phyloP scores from a whole-genome alignment of 192 early-diverging fungal species.

The Coemansia sp. region DNA sequence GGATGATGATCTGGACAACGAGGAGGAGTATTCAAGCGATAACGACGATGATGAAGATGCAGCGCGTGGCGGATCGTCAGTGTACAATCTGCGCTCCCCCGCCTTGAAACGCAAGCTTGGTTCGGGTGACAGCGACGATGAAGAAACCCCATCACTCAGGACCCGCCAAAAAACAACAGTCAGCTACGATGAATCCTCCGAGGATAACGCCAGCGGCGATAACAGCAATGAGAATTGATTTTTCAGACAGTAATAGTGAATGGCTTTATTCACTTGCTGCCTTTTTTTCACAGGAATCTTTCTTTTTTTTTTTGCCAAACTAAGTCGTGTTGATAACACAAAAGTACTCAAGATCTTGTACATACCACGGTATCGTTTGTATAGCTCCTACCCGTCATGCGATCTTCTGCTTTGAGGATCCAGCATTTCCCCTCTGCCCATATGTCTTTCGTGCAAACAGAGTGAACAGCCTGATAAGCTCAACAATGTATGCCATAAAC shows the following conservation, averaged over 20 bases:
- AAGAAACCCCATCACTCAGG: constrained; percentile 29
- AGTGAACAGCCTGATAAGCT: constrained; percentile 79
- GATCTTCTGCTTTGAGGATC: constrained; percentile 12
- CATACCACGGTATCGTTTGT: no score
- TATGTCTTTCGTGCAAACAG: constrained; percentile 81
- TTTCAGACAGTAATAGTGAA: no score
- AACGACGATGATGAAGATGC: constrained; percentile 21
- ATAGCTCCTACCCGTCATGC: not conserved
- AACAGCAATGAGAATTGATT: constrained; percentile 5
- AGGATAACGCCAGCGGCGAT: constrained; percentile 1
- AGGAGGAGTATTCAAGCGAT: constrained; percentile 24
- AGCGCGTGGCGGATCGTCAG: constrained; percentile 36
- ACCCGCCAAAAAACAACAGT: constrained; percentile 31
- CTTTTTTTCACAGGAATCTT: not conserved
- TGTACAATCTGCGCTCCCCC: constrained; percentile 43
- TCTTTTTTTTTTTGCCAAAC: not conserved
- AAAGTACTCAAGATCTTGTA: no score
- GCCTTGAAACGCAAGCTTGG: constrained; percentile 35
- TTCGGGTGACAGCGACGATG: constrained; percentile 17
- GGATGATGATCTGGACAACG: constrained; percentile 33
- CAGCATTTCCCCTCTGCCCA: constrained; percentile 1
- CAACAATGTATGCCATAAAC: constrained; percentile 72
- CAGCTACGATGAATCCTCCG: constrained; percentile 13
- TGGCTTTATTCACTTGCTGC: not conserved
- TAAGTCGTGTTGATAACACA: not conserved